Conservation (phyloP, 2,329 filamentous ascomycete species). For the Fusarium sp. region DNA sequence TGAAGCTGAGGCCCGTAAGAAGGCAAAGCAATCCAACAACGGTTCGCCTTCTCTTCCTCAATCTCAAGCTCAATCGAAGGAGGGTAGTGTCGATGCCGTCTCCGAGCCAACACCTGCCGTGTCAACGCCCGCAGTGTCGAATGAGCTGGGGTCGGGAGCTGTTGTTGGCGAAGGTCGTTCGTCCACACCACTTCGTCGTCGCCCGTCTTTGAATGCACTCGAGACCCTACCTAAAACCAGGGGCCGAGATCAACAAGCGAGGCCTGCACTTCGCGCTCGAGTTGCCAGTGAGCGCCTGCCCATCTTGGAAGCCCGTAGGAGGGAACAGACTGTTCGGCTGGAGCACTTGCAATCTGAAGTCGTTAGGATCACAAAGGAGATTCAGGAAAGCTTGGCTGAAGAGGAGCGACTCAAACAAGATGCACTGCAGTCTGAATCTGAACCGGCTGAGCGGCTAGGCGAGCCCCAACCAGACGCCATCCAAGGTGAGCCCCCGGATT, state of each 20-base stretch:
- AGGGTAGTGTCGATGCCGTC: slow-evolving; percentile 37
- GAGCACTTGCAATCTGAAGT: slow-evolving; percentile 59
- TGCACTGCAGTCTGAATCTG: slow-evolving; percentile 25
- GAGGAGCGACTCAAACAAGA: slow-evolving; percentile 48
- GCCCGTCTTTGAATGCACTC: slow-evolving; percentile 1
- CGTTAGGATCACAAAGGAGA: slow-evolving; percentile 60
- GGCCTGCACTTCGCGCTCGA: slow-evolving; percentile 44
- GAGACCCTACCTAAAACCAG: slow-evolving; percentile 29
- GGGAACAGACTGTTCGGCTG: slow-evolving; percentile 57
- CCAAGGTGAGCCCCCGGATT: slow-evolving; percentile 23
- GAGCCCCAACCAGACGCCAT: slow-evolving; percentile 25
- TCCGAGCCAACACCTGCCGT: neutral
- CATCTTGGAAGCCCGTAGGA: slow-evolving; percentile 49
- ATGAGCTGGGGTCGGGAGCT: neutral
- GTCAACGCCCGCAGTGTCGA: slow-evolving; percentile 1
- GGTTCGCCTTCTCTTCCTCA: slow-evolving; percentile 45
- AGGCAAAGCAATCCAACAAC: slow-evolving; percentile 50
- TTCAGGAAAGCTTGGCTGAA: slow-evolving; percentile 51
- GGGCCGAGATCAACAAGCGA: slow-evolving; percentile 4
- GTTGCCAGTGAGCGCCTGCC: slow-evolving; percentile 51
- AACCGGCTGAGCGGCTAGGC: slow-evolving; percentile 11
- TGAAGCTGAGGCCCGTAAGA: slow-evolving; percentile 67
- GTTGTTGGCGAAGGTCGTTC: slow-evolving; percentile 1
- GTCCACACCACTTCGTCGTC: slow-evolving; percentile 12
- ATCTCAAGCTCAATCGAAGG: slow-evolving; percentile 39